Evolutionary conservation across 768 basidiomycete species (phyloP), one percentile per base, ranked within the genome.

Genomic region (Sutorius australiensis): DNA sequence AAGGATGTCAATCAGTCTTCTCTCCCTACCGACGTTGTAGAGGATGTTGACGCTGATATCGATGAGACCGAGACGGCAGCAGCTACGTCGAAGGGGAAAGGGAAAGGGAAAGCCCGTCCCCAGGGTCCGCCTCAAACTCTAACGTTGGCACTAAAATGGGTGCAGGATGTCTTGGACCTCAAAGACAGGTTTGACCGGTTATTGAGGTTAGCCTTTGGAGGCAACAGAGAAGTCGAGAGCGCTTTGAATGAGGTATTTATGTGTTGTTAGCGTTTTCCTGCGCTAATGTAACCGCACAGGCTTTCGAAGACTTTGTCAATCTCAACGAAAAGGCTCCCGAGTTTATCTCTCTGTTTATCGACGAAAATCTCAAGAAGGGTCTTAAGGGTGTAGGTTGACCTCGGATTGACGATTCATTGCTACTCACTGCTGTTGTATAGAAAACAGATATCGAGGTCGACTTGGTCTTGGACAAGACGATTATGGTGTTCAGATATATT

Each of bases 391-490:
- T 95, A 68, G 61, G 90, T 75, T 3, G 32, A 21, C 8, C 24
- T 41, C 6, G 8, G 12, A 19, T 47, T 37, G n/a, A 16, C 39
- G 51, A 17, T 44, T 8, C 0, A 30, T 39, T 13, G 10, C 19
- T 46, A 28, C 33, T 53, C 16, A 57, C 32, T 24, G 19, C 34
- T 31, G 14, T 41, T 28, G 3, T 51, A 2, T 63, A 98, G 97
- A 98, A 97, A 95, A 83, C 90, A 27, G 97, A 98, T 53, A 75
- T 79, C 17, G 97, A 99, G 64, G 86, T 98, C 47, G 95, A 98
- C 61, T 68, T 69, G 32, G 82, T 95, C 6, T 74, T 99, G 54
- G 95, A 98, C 65, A 98, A 97, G 74, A 95, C 97, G 0, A 97
- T 98, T 69, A 90, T 86, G 2, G 82, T 98, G 28, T 99, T 99